Evolutionary conservation across 306 rosid genomes (phyloP).

Genomic region (Vigna mungo): DNA sequence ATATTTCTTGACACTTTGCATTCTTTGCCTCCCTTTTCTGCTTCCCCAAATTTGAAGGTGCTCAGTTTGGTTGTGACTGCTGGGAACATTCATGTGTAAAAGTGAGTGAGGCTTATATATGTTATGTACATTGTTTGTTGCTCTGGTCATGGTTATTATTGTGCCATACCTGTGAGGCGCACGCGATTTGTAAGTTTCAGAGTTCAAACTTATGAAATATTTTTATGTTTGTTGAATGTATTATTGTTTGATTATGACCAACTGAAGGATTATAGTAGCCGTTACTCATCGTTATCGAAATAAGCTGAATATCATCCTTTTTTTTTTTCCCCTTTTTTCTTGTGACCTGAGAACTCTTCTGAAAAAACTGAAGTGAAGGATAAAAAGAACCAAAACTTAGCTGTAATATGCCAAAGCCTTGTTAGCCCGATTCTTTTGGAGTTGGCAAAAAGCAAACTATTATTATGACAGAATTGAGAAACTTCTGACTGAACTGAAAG

Average conservation of each 20-base stretch:
- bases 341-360: not conserved
- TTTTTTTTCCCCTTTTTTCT: not conserved
- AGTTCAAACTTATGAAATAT: constrained; percentile 51
- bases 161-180: constrained; percentile 18
- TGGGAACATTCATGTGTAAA: constrained; percentile 44
- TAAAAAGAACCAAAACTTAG: not conserved
- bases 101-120: constrained; percentile 55
- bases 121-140: constrained; percentile 62
- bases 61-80: constrained; percentile 40
- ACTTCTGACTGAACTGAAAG: not conserved
- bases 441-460: not conserved
- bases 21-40: constrained; percentile 48
- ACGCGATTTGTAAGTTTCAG: constrained; percentile 43
- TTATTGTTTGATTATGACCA: constrained; percentile 48
- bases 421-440: not conserved
- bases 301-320: constrained; percentile 10
- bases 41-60: constrained; percentile 40
- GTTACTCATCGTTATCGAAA: constrained; percentile 38
- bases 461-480: not conserved
- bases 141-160: constrained; percentile 30
- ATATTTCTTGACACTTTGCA: constrained; percentile 42
- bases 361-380: not conserved
- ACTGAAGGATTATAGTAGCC: constrained; percentile 36
- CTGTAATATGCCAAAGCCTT: not conserved
- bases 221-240: constrained; percentile 52